Evolutionary conservation across 1,284 basidiomycete genomes (phyloP).

Genomic region (Chiua sp.): DNA sequence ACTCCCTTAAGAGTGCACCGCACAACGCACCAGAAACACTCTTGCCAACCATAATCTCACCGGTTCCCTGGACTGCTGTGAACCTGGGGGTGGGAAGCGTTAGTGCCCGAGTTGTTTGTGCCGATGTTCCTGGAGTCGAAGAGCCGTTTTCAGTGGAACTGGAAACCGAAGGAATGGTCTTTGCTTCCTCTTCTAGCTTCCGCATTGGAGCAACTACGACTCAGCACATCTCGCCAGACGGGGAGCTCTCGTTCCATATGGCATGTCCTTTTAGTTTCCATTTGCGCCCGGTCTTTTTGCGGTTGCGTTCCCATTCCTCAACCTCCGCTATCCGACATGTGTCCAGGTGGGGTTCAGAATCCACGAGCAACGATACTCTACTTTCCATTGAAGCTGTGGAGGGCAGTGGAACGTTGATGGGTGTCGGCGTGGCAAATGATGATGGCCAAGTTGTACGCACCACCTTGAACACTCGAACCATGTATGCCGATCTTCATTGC

Average conservation of each 20-base stretch:
- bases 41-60: slow-evolving; percentile 39
- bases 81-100: slow-evolving; percentile 55
- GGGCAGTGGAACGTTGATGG: slow-evolving; percentile 46
- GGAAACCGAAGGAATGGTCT: slow-evolving; percentile 51
- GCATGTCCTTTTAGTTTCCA: slow-evolving; percentile 40
- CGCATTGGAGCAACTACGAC: slow-evolving; percentile 27
- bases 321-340: slow-evolving; percentile 26
- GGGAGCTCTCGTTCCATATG: slow-evolving; percentile 44
- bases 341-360: slow-evolving; percentile 39
- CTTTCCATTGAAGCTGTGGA: slow-evolving; percentile 64
- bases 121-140: slow-evolving; percentile 37
- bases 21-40: slow-evolving; percentile 20
- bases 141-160: slow-evolving; percentile 57
- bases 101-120: slow-evolving; percentile 53
- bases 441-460: slow-evolving; percentile 42
- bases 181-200: slow-evolving; percentile 43
- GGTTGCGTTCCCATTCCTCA: slow-evolving; percentile 42
- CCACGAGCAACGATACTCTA: slow-evolving; percentile 52
- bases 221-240: slow-evolving; percentile 21
- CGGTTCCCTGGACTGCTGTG: slow-evolving; percentile 58
- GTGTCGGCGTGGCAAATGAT: slow-evolving; percentile 54
- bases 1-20: slow-evolving; percentile 25
- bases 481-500: slow-evolving; percentile 56
- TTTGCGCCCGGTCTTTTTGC: slow-evolving; percentile 52
- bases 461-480: slow-evolving; percentile 55